phyloP scores from a whole-genome alignment of 2,329 filamentous ascomycete genomes.

The Huntiella bhutanensis region DNA sequence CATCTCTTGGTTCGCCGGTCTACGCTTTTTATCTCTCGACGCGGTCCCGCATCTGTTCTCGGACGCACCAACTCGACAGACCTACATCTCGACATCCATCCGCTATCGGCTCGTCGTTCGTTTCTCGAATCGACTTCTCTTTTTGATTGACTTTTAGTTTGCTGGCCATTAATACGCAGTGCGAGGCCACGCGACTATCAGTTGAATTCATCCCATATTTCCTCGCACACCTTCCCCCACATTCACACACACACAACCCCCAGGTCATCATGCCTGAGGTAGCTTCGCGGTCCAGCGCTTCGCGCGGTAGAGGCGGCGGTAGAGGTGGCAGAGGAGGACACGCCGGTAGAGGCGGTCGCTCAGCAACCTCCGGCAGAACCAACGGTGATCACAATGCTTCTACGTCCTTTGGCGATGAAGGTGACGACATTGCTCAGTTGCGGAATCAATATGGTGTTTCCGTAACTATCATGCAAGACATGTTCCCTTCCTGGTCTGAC shows the following conservation, averaged over 20 bases:
- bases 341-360: conserved; percentile 52
- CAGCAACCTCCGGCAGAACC: conserved; percentile 33
- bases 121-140: conserved; percentile 3
- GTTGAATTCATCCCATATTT: conserved; percentile 7
- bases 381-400: conserved; percentile 56
- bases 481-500: conserved; percentile 91
- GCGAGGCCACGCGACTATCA: conserved; percentile 15
- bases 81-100: conserved; percentile 15
- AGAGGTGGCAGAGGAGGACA: conserved; percentile 70
- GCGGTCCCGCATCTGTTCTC: conserved; percentile 5
- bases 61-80: neutral
- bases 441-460: conserved; percentile 75
- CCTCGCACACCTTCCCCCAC: conserved; percentile 13
- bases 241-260: conserved; percentile 16
- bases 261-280: conserved; percentile 66
- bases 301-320: conserved; percentile 77
- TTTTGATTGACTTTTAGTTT: conserved; percentile 11
- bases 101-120: conserved; percentile 7
- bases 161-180: conserved; percentile 12
- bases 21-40: conserved; percentile 2
- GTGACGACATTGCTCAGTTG: conserved; percentile 78
- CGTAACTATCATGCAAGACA: conserved; percentile 67
- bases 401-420: conserved; percentile 45
- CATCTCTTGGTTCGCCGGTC: conserved; percentile 4
- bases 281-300: conserved; percentile 62